Evolutionary conservation across 1,139 yeast species (phyloP).

Genomic region (Wickerhamomyces sp.): DNA sequence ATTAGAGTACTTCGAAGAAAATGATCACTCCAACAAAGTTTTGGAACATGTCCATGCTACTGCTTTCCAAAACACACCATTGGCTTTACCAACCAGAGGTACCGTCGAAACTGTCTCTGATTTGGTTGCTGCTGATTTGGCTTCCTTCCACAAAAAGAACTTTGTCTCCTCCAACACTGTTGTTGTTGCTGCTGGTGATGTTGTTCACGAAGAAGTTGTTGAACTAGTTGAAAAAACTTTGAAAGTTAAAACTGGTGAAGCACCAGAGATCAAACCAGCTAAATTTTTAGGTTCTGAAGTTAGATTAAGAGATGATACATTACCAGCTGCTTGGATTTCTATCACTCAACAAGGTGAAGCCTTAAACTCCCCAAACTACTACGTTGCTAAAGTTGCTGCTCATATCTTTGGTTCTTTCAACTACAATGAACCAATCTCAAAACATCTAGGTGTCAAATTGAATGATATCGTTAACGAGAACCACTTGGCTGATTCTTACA

Average conservation of each 20-base stretch:
- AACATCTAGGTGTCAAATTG: constrained; percentile 80
- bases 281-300: constrained; percentile 77
- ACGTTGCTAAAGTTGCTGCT: constrained; percentile 70
- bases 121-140: constrained; percentile 54
- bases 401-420: constrained; percentile 60
- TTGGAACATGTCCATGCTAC: constrained; percentile 72
- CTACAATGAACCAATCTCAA: constrained; percentile 47
- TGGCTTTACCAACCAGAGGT: constrained; percentile 72
- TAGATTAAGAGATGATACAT: constrained; percentile 82
- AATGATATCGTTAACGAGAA: constrained; percentile 68
- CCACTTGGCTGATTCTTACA: constrained; percentile 65
- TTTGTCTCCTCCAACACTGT: constrained; percentile 61
- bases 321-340: constrained; percentile 73
- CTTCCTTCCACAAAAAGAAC: constrained; percentile 50
- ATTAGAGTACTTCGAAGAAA: constrained; percentile 35
- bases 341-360: constrained; percentile 74
- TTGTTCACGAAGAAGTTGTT: constrained; percentile 62
- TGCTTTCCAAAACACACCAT: constrained; percentile 80
- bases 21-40: constrained; percentile 37
- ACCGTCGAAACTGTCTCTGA: constrained; percentile 56
- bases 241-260: constrained; percentile 46
- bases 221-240: constrained; percentile 53
- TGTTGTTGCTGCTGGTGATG: constrained; percentile 69
- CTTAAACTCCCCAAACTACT: constrained; percentile 54
- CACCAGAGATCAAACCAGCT: constrained; percentile 44